A percentile compares a stretch with the other conserved stretches of the same genome.
phyloP scores from a whole-genome alignment of 1,139 yeast genomes.

The Arxiozyma slooffiae region DNA sequence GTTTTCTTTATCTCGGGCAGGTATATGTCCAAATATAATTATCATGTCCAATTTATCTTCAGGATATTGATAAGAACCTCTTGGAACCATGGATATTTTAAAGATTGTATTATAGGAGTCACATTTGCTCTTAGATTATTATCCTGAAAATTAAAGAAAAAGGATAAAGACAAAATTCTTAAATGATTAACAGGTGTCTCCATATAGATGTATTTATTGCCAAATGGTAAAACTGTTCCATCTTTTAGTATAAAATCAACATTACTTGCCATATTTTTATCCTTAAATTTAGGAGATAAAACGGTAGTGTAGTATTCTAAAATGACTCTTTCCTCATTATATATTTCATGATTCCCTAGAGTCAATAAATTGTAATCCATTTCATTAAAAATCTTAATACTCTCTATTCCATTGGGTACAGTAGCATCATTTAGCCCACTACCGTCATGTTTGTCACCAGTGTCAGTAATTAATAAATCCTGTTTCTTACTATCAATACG shows the following conservation, averaged over 20 bases:
- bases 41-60: constrained; percentile 51
- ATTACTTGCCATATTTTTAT: constrained; percentile 66
- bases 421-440: constrained; percentile 79
- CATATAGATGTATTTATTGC: constrained; percentile 56
- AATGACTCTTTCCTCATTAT: constrained; percentile 52
- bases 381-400: constrained; percentile 54
- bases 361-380: constrained; percentile 73
- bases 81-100: constrained; percentile 56
- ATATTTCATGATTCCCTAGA: constrained; percentile 88
- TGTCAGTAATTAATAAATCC: constrained; percentile 69
- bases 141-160: constrained; percentile 66
- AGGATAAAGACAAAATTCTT: constrained; percentile 62
- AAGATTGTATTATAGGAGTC: constrained; percentile 47
- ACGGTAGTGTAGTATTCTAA: constrained; percentile 58
- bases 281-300: constrained; percentile 42
- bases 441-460: constrained; percentile 94
- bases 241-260: constrained; percentile 53
- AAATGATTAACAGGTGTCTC: constrained; percentile 45
- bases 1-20: constrained; percentile 53
- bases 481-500: constrained; percentile 37
- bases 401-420: constrained; percentile 52
- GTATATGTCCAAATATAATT: constrained; percentile 72
- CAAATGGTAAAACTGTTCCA: constrained; percentile 55
- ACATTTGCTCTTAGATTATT: constrained; percentile 55
- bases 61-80: constrained; percentile 38